phyloP scores from a whole-genome alignment of 1,284 basidiomycete genomes.

The Microbotryomycetes sp. region DNA sequence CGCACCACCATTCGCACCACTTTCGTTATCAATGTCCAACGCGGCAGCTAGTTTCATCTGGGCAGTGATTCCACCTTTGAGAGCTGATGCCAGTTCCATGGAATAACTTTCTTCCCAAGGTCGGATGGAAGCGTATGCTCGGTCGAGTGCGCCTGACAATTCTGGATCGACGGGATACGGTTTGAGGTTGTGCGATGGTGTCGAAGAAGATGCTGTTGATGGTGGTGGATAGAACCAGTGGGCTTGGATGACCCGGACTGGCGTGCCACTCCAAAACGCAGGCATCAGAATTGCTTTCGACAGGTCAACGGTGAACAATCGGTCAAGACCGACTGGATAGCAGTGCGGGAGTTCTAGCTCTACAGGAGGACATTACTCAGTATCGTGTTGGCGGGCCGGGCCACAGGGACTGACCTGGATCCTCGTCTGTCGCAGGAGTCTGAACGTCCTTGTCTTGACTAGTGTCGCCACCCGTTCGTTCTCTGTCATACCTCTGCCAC shows the following conservation, averaged over 20 bases:
- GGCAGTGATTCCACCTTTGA: slow-evolving; percentile 29
- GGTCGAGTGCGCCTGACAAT: slow-evolving; percentile 41
- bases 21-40: slow-evolving; percentile 33
- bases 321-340: slow-evolving; percentile 38
- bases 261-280: slow-evolving; percentile 43
- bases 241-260: slow-evolving; percentile 39
- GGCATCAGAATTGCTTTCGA: slow-evolving; percentile 36
- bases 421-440: slow-evolving; percentile 7
- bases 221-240: slow-evolving; percentile 44
- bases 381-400: background rate
- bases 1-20: slow-evolving; percentile 9
- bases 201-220: slow-evolving; percentile 26
- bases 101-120: slow-evolving; percentile 39
- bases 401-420: background rate
- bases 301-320: slow-evolving; percentile 38
- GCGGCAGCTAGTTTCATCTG: slow-evolving; percentile 38
- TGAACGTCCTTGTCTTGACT: slow-evolving; percentile 8
- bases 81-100: slow-evolving; percentile 30
- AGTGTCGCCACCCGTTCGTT: slow-evolving; percentile 6
- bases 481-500: slow-evolving; percentile 20
- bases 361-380: background rate
- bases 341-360: slow-evolving; percentile 22
- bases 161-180: slow-evolving; percentile 37
- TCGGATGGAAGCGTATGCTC: slow-evolving; percentile 40
- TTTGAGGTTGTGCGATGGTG: slow-evolving; percentile 30